phyloP scores from a whole-genome alignment of 2,329 filamentous ascomycete species.

The Claviceps pusilla region DNA sequence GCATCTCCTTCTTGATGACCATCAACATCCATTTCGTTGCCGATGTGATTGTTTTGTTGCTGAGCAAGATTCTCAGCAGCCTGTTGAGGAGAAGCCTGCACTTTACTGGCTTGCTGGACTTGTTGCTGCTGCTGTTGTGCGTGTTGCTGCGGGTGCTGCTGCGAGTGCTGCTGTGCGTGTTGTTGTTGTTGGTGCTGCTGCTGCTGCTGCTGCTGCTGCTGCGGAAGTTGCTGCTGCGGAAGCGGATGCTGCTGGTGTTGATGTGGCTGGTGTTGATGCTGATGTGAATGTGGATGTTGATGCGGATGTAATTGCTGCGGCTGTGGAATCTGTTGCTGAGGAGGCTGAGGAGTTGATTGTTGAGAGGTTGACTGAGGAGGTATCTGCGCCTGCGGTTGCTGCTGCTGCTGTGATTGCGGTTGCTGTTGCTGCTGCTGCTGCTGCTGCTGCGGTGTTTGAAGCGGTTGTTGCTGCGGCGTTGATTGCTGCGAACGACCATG shows the following conservation, averaged over 20 bases:
- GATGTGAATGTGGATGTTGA: conserved; percentile 13
- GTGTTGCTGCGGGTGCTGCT: neutral
- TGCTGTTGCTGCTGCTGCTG: conserved; percentile 13
- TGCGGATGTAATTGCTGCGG: conserved; percentile 5
- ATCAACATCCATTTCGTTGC: conserved; percentile 39
- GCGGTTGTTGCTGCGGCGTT: conserved; percentile 13
- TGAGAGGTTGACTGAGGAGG: conserved; percentile 7
- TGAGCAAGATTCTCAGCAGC: conserved; percentile 22
- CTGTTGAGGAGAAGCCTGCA: conserved; percentile 16
- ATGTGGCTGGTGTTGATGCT: conserved; percentile 7
- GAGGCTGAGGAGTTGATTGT: conserved; percentile 9
- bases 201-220: conserved; percentile 13
- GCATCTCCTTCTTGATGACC: conserved; percentile 33
- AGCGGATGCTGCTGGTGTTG: conserved; percentile 12
- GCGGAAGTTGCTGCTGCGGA: conserved; percentile 3
- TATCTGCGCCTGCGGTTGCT: conserved; percentile 3
- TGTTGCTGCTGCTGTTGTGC: conserved; percentile 18
- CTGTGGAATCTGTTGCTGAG: conserved; percentile 12
- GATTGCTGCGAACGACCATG: conserved; percentile 15
- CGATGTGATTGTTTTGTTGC: conserved; percentile 26
- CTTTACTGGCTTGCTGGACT: conserved; percentile 19
- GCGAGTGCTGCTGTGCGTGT: neutral
- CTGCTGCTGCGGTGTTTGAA: conserved; percentile 12
- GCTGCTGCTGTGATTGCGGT: conserved; percentile 11
- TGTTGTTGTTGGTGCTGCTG: conserved; percentile 17